Evolutionary conservation across 805 yeast species (phyloP).

Genomic region (Pichia ethanolica): DNA sequence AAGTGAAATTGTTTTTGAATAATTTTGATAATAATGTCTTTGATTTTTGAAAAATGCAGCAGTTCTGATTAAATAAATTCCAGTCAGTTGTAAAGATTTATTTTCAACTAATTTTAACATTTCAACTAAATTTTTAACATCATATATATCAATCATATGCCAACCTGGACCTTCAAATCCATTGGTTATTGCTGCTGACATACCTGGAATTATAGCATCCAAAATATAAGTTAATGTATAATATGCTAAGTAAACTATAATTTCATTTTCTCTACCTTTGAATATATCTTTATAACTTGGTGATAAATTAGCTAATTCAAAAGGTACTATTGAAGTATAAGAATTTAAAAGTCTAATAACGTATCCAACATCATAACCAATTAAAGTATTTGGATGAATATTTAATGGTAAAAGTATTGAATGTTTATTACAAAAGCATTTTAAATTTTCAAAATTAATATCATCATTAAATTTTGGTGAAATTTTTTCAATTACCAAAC

Average conservation of each 20-base stretch:
- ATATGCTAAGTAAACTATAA: conserved; percentile 2
- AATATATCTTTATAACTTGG: background rate
- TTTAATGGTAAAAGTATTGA: background rate
- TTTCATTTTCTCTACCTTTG: conserved; percentile 1
- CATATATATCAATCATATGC: background rate
- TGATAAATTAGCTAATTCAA: conserved; percentile 6
- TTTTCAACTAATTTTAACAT: background rate
- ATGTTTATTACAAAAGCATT: conserved; percentile 4
- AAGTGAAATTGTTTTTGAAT: background rate
- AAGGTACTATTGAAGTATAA: conserved; percentile 9
- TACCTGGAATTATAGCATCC: conserved; percentile 6
- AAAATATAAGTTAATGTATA: conserved; percentile 1
- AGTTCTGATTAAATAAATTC: conserved; percentile 6
- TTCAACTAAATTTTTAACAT: background rate
- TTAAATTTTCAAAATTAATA: conserved; percentile 9
- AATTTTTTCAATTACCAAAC: conserved; percentile 3
- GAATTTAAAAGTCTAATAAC: conserved; percentile 9
- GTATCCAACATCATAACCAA: conserved; percentile 9
- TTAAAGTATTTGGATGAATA: background rate
- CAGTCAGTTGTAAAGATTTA: background rate
- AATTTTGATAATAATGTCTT: background rate
- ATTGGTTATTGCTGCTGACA: background rate
- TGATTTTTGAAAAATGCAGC: conserved; percentile 5
- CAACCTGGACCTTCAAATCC: background rate
- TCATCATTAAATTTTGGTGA: background rate